Evolutionary conservation across 306 rosid species (phyloP).

Genomic region (Castanea crenata): DNA sequence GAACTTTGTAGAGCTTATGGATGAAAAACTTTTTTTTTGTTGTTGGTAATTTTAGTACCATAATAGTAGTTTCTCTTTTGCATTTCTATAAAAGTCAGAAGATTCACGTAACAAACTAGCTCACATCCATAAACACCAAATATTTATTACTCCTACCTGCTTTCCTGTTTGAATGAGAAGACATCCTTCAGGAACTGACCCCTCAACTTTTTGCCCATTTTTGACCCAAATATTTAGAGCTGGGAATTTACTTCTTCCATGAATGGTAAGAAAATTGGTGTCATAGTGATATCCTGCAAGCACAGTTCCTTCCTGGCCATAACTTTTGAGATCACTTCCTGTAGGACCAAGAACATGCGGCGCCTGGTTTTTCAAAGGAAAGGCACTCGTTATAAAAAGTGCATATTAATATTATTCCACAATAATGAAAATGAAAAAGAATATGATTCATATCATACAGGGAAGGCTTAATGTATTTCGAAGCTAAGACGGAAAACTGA

Average conservation of each 20-base stretch:
- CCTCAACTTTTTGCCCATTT: conserved; percentile 84
- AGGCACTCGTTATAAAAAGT: background rate
- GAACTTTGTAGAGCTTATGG: no score
- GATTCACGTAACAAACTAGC: no score
- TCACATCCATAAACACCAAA: background rate
- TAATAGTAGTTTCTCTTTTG: no score
- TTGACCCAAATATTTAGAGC: conserved; percentile 89
- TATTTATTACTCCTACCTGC: conserved; percentile 54
- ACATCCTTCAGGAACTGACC: conserved; percentile 87
- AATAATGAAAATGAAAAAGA: conserved; percentile 7
- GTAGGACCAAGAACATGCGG: conserved; percentile 97
- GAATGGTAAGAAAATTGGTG: conserved; percentile 84
- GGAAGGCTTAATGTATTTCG: no score
- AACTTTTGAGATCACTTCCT: conserved; percentile 77
- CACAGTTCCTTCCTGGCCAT: conserved; percentile 73
- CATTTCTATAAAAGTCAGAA: no score
- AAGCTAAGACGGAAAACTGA: no score
- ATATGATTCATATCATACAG: background rate
- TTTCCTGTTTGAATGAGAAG: conserved; percentile 95
- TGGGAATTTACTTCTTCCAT: conserved; percentile 94
- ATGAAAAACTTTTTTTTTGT: no score
- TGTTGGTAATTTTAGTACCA: no score
- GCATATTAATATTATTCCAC: background rate
- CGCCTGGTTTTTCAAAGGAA: conserved; percentile 54
- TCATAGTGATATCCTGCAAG: conserved; percentile 96